Evolutionary conservation across 257 asterid genomes (phyloP).

Genomic region (Knoxia roxburghii): DNA sequence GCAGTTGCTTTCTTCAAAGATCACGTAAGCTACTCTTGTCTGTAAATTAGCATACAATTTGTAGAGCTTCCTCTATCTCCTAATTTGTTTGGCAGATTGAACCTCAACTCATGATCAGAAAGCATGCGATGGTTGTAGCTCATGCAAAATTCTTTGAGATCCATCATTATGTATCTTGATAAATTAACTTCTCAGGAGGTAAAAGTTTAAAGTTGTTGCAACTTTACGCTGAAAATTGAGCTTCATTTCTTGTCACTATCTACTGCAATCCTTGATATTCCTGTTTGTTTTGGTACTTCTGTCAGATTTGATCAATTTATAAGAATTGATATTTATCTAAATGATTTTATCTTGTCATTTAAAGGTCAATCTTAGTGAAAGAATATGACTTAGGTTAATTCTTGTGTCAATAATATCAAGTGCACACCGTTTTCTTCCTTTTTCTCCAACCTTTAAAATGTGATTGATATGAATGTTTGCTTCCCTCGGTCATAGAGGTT

Average conservation of each 20-base stretch:
- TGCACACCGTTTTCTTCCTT: background rate
- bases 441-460: background rate
- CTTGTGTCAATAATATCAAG: background rate
- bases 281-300: background rate
- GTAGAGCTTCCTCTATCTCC: background rate
- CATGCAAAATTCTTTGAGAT: conserved; percentile 92
- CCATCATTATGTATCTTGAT: conserved; percentile 92
- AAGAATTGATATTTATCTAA: background rate
- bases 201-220: conserved; percentile 1
- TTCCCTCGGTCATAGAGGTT: background rate
- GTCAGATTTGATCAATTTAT: background rate
- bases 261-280: background rate
- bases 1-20: conserved; percentile 88
- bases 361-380: background rate
- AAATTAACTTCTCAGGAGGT: conserved; percentile 81
- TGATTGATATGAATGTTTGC: background rate
- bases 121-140: conserved; percentile 84
- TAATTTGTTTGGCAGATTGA: conserved; percentile 55
- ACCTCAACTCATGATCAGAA: conserved; percentile 65
- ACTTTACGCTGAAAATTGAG: background rate
- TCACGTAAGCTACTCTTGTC: conserved; percentile 38
- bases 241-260: conserved; percentile 10
- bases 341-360: background rate
- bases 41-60: background rate
- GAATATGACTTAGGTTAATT: background rate